Evolutionary conservation across 192 early-diverging fungal genomes (phyloP).

Genomic region (Pilaira anomala): DNA sequence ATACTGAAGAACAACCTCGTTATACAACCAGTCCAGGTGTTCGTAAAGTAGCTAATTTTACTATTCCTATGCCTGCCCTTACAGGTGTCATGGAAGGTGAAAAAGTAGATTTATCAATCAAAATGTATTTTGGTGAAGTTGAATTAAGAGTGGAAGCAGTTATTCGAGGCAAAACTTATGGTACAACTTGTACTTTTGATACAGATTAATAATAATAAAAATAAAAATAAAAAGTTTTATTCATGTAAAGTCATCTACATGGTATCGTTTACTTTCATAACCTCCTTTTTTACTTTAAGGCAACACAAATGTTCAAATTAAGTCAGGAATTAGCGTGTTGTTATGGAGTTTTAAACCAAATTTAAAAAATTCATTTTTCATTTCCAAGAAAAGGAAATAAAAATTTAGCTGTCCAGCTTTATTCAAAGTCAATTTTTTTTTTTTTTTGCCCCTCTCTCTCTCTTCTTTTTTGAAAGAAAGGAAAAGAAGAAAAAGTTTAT

Average conservation of each 20-base stretch:
- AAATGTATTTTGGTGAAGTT: constrained; percentile 45
- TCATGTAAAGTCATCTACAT: too few relatives aligned
- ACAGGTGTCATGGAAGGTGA: constrained; percentile 39
- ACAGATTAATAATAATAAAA: constrained; percentile 24
- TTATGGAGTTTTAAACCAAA: too few relatives aligned
- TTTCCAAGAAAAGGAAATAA: not conserved
- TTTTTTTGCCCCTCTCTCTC: too few relatives aligned
- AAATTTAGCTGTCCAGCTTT: not conserved
- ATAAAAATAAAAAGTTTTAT: too few relatives aligned
- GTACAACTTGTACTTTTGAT: constrained; percentile 40
- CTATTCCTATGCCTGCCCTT: constrained; percentile 41
- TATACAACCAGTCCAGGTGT: constrained; percentile 41
- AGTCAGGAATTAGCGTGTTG: too few relatives aligned
- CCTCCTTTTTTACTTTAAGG: too few relatives aligned
- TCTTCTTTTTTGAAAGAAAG: not conserved
- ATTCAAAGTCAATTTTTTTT: not conserved
- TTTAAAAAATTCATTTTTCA: too few relatives aligned
- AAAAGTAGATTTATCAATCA: constrained; percentile 38
- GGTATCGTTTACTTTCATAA: too few relatives aligned
- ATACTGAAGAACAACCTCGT: constrained; percentile 37
- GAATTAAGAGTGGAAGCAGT: constrained; percentile 44
- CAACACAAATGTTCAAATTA: too few relatives aligned
- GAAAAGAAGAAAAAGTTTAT: not conserved
- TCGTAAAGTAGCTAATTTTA: constrained; percentile 40
- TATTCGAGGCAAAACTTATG: constrained; percentile 42